Conservation (phyloP, 2,329 filamentous ascomycete genomes). For the Colletotrichum sublineola region DNA sequence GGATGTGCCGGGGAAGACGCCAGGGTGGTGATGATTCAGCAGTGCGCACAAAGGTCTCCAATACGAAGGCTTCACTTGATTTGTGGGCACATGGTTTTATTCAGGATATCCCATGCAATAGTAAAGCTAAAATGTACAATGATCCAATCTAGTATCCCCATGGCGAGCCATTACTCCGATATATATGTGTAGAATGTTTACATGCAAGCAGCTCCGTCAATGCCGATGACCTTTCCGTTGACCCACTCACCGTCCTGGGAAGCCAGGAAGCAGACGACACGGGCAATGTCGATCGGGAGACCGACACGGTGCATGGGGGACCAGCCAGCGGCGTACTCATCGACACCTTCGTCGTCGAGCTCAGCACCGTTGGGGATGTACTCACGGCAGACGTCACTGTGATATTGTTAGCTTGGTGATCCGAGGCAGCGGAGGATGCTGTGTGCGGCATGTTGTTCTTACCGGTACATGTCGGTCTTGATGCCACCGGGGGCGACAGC, state of each 20-base stretch:
- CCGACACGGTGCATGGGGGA: conserved; percentile 75
- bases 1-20: no score
- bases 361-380: conserved; percentile 71
- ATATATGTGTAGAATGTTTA: conserved; percentile 27
- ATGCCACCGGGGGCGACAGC: conserved; percentile 76
- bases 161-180: conserved; percentile 12
- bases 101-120: conserved; percentile 28
- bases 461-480: conserved; percentile 59
- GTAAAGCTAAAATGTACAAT: conserved; percentile 36
- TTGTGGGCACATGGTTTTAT: conserved; percentile 25
- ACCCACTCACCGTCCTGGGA: conserved; percentile 63
- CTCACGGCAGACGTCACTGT: conserved; percentile 73
- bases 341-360: conserved; percentile 69
- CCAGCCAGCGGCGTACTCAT: conserved; percentile 60
- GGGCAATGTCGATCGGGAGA: conserved; percentile 76
- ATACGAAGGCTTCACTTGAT: background rate
- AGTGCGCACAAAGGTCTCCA: background rate
- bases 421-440: background rate
- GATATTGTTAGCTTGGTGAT: background rate
- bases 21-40: background rate
- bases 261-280: conserved; percentile 69
- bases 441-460: background rate
- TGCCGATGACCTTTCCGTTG: conserved; percentile 56
- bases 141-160: conserved; percentile 30
- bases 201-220: conserved; percentile 44